A percentile compares a stretch with the other conserved stretches of the same genome.
Evolutionary conservation across 768 basidiomycete species (phyloP).

Genomic region (Russula compacta): DNA sequence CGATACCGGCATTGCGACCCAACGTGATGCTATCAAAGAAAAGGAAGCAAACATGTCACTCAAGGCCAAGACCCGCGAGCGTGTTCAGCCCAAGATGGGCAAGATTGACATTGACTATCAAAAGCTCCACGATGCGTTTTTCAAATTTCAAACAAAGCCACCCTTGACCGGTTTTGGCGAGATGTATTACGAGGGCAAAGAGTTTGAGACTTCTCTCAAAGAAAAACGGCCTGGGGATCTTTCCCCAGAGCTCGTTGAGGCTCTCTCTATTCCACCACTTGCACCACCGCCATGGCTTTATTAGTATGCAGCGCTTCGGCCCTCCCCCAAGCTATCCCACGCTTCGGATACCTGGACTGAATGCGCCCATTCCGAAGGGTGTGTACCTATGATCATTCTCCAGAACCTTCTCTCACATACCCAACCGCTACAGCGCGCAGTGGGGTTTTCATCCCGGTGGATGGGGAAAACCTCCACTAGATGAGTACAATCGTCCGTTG

Average conservation of each 20-base stretch:
- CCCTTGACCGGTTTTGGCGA: constrained; percentile 90
- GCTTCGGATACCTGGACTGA: constrained; percentile 88
- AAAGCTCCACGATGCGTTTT: constrained; percentile 98
- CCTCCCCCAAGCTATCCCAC: constrained; percentile 98
- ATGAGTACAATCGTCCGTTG: constrained; percentile 94
- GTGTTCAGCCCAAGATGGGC: constrained; percentile 99
- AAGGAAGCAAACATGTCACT: constrained; percentile 95
- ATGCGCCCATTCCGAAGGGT: constrained; percentile 98
- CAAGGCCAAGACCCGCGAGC: constrained; percentile 93
- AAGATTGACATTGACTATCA: constrained; percentile 99
- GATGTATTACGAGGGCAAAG: constrained; percentile 99
- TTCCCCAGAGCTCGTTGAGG: constrained; percentile 96
- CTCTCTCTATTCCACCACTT: constrained; percentile 92
- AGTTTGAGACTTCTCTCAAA: constrained; percentile 94
- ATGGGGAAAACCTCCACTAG: constrained; percentile 98
- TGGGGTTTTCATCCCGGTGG: constrained; percentile 99
- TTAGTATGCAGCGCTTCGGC: constrained; percentile 98
- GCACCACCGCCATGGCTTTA: constrained; percentile 99
- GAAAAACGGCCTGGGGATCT: constrained; percentile 96
- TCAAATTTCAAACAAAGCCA: constrained; percentile 96
- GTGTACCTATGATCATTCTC: constrained; percentile 24
- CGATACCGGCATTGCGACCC: constrained; percentile 98
- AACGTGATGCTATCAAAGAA: constrained; percentile 96
- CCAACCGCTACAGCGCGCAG: constrained; percentile 56
- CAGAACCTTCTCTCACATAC: constrained; percentile 4